Evolutionary conservation across 1,284 basidiomycete genomes (phyloP).

Genomic region (Trametes sp.): DNA sequence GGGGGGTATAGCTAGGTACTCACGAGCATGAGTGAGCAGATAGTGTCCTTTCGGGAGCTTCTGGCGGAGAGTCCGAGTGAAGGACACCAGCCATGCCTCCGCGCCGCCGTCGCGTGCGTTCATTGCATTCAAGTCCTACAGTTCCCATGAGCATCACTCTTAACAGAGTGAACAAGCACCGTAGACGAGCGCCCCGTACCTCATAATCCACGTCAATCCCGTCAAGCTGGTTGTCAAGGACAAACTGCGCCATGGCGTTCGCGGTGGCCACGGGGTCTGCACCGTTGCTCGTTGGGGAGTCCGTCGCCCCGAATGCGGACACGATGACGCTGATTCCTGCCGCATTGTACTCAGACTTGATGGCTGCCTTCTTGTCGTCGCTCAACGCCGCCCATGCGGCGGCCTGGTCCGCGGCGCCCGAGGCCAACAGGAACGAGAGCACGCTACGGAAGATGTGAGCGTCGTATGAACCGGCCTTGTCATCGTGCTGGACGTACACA

Average conservation of each 20-base stretch:
- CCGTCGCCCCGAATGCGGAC: slow-evolving; percentile 58
- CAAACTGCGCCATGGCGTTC: slow-evolving; percentile 54
- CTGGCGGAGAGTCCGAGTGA: slow-evolving; percentile 48
- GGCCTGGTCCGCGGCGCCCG: slow-evolving; percentile 53
- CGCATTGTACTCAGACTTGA: slow-evolving; percentile 50
- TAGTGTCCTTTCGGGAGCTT: slow-evolving; percentile 43
- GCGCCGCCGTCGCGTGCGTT: slow-evolving; percentile 46
- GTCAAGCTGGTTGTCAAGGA: slow-evolving; percentile 46
- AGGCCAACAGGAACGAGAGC: slow-evolving; percentile 51
- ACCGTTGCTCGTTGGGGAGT: slow-evolving; percentile 55
- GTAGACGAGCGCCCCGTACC: slow-evolving; percentile 32
- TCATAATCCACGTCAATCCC: slow-evolving; percentile 68
- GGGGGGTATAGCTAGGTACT: slow-evolving; percentile 12
- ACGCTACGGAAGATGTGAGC: slow-evolving; percentile 37
- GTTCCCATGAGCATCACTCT: not conserved
- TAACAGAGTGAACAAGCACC: not conserved
- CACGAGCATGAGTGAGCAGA: slow-evolving; percentile 47
- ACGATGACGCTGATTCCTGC: slow-evolving; percentile 57
- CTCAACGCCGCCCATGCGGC: slow-evolving; percentile 47
- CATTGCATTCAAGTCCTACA: slow-evolving; percentile 53
- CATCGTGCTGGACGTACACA: slow-evolving; percentile 44
- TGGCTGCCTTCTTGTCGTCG: slow-evolving; percentile 40
- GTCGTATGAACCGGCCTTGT: not conserved
- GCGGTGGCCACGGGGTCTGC: slow-evolving; percentile 50
- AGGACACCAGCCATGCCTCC: slow-evolving; percentile 50